A percentile compares a stretch with the other conserved stretches of the same genome.
phyloP scores from a whole-genome alignment of 2,329 filamentous ascomycete species.

The Botrytis fabae region DNA sequence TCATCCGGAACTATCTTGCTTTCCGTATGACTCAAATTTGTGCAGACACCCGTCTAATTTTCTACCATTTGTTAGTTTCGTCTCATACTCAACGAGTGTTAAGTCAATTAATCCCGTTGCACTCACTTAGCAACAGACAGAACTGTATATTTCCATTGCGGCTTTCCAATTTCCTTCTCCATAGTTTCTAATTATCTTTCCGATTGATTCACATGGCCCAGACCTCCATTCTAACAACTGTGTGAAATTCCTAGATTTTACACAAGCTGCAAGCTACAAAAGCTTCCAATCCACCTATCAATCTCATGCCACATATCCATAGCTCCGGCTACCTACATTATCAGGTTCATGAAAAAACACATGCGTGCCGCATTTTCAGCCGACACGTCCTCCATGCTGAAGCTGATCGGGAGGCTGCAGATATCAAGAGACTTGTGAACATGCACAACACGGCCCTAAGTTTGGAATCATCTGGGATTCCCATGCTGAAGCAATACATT shows the following conservation, averaged over 20 bases:
- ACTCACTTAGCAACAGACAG: background rate
- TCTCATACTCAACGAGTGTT: background rate
- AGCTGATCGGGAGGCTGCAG: background rate
- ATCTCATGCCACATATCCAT: background rate
- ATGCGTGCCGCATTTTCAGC: background rate
- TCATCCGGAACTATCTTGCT: background rate
- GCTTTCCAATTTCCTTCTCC: background rate
- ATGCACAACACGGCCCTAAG: background rate
- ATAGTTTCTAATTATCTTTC: background rate
- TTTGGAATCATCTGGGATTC: background rate
- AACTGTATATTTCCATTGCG: background rate
- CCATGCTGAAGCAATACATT: background rate
- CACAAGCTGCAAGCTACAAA: background rate
- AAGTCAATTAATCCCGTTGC: background rate
- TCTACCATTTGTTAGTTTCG: background rate
- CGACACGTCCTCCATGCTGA: rapidly evolving
- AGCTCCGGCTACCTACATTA: background rate
- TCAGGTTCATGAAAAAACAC: background rate
- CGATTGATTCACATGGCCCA: background rate
- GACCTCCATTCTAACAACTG: background rate
- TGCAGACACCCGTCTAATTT: background rate
- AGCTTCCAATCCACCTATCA: background rate
- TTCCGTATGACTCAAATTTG: background rate
- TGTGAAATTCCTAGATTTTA: rapidly evolving
- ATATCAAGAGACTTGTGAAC: background rate